Percentiles rank a stretch among this genome's conserved stretches.
phyloP scores from a whole-genome alignment of 768 basidiomycete species.

The Kwoniella shandongensis region DNA sequence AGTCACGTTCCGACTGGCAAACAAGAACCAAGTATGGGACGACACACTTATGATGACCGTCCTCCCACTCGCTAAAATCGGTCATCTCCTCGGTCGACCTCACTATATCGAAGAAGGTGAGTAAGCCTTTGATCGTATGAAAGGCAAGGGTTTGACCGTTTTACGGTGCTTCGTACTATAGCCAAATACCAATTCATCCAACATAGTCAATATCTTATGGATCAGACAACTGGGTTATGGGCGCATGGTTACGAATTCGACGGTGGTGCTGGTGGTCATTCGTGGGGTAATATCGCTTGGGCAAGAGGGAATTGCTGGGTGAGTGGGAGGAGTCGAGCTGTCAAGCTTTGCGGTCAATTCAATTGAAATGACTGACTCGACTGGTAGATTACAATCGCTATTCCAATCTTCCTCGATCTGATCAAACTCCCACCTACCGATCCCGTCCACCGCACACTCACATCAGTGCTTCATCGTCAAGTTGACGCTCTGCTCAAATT shows the following conservation, averaged over 20 bases:
- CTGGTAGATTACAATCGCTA: slow-evolving; percentile 29
- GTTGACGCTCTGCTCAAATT: slow-evolving; percentile 59
- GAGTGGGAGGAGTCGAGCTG: no score
- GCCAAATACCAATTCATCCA: slow-evolving; percentile 49
- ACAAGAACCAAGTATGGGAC: slow-evolving; percentile 59
- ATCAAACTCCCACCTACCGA: slow-evolving; percentile 55
- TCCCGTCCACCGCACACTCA: slow-evolving; percentile 57
- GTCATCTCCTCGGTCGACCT: slow-evolving; percentile 58
- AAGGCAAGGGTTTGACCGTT: slow-evolving; percentile 57
- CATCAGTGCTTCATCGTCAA: slow-evolving; percentile 57
- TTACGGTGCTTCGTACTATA: slow-evolving; percentile 8
- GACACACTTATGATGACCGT: slow-evolving; percentile 63
- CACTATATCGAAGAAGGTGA: slow-evolving; percentile 61
- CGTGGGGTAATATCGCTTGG: slow-evolving; percentile 58
- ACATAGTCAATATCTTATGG: slow-evolving; percentile 49
- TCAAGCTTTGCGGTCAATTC: background rate
- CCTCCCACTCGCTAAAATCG: slow-evolving; percentile 61
- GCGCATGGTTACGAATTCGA: slow-evolving; percentile 50
- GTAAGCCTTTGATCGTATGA: background rate
- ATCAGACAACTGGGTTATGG: slow-evolving; percentile 45
- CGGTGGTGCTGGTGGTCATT: slow-evolving; percentile 33
- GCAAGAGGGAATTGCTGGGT: slow-evolving; percentile 62
- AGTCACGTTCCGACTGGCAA: slow-evolving; percentile 45
- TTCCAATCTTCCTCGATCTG: slow-evolving; percentile 33
- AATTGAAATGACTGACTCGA: no score